These are phyloP conservation scores for Grigorovia transvaalensis DNA, from an alignment of 805 yeast species.

Conservation along the genomic window DNA sequence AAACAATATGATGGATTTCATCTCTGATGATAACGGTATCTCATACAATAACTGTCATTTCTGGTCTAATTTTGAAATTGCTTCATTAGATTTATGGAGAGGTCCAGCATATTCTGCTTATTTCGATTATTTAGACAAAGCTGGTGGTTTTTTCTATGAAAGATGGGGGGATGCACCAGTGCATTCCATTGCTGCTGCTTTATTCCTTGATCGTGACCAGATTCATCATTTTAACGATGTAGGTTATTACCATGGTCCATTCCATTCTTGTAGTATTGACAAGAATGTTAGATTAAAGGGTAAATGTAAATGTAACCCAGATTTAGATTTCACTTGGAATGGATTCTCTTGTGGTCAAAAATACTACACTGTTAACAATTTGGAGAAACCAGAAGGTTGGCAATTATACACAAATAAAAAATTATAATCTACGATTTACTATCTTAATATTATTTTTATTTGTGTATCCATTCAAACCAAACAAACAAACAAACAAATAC, in stretches of 20 bases:
- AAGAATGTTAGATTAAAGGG: constrained; percentile 44
- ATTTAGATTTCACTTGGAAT: constrained; percentile 65
- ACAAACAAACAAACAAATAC: background rate
- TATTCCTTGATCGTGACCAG: constrained; percentile 59
- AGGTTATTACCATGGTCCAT: constrained; percentile 79
- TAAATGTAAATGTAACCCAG: constrained; percentile 65
- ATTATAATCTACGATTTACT: background rate
- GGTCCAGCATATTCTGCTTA: constrained; percentile 57
- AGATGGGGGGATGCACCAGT: constrained; percentile 96
- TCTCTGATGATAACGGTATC: constrained; percentile 61
- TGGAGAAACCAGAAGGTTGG: constrained; percentile 63
- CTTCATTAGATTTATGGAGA: constrained; percentile 65
- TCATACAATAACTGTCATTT: constrained; percentile 76
- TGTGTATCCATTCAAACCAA: no score
- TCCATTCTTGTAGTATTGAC: constrained; percentile 68
- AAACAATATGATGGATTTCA: constrained; percentile 57
- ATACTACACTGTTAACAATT: constrained; percentile 44
- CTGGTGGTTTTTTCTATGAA: constrained; percentile 89
- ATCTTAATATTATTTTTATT: no score
- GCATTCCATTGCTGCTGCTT: constrained; percentile 77
- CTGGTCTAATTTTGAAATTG: constrained; percentile 88
- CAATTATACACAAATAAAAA: constrained; percentile 24
- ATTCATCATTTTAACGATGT: constrained; percentile 77
- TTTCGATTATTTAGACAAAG: constrained; percentile 62
- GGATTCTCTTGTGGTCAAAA: constrained; percentile 62